Conservation (phyloP, 1,284 basidiomycete genomes). For the Taiwanofungus camphoratus region DNA sequence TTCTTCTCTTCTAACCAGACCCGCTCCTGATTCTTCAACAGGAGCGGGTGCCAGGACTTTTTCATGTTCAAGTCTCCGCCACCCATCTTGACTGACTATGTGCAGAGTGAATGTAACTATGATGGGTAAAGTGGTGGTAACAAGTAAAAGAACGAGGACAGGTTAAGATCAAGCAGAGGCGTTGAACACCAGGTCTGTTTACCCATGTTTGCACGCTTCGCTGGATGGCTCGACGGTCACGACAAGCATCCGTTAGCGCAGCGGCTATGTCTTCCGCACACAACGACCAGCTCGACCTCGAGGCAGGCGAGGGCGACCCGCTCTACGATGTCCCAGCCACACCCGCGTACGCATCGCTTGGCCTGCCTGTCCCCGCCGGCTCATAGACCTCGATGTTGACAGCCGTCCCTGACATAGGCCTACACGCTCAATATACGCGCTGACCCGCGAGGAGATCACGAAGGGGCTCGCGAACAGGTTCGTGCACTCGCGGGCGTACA, state of each 20-base stretch:
- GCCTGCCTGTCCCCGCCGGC: conserved; percentile 18
- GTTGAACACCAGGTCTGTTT: conserved; percentile 11
- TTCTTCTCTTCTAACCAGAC: conserved; percentile 99
- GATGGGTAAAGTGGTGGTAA: conserved; percentile 10
- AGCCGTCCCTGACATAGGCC: conserved; percentile 39
- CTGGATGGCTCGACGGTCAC: conserved; percentile 13
- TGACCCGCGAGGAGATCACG: conserved; percentile 74
- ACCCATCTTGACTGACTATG: conserved; percentile 73
- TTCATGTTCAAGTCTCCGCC: conserved; percentile 95
- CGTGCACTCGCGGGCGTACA: conserved; percentile 77
- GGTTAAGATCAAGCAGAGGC: not conserved
- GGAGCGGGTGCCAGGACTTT: conserved; percentile 98
- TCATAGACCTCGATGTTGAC: conserved; percentile 24
- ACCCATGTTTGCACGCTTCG: conserved; percentile 14
- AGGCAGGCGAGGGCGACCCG: conserved; percentile 30
- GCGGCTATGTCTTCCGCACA: conserved; percentile 24
- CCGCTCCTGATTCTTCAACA: conserved; percentile 97
- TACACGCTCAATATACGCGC: conserved; percentile 72
- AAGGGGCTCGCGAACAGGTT: conserved; percentile 81
- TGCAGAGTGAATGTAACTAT: conserved; percentile 11
- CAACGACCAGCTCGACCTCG: conserved; percentile 29
- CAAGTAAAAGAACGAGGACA: conserved; percentile 6
- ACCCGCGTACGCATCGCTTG: conserved; percentile 24
- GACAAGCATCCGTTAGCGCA: conserved; percentile 16
- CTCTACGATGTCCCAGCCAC: conserved; percentile 21